Evolutionary conservation across 2,329 filamentous ascomycete species (phyloP), one percentile per base, ranked within the genome.

Genomic region (Akanthomyces muscarius): DNA sequence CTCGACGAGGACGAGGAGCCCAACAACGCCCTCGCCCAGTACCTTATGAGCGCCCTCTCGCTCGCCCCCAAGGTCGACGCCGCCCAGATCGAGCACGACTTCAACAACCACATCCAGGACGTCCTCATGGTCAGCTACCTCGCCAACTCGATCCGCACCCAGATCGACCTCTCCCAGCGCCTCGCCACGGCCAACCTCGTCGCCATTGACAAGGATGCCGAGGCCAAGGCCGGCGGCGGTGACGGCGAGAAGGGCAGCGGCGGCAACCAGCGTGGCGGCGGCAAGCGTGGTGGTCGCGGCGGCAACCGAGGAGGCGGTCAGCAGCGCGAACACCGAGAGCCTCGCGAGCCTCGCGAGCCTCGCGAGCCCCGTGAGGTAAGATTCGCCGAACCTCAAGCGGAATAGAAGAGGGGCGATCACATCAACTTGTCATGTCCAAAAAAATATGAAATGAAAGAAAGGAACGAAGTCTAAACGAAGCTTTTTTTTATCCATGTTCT

Each of bases 31-130:
- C 83, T 99, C 63, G 95, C 93, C 68, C 96, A 99, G 79, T 96
- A 92, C 80, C 83, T 99, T 69, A 90, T 98, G 83, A 96, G 96
- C 77, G 89, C 94, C 45, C 86, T 99, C 67, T 93, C 91, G 53
- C 82, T 99, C 67, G 92, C 94, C 62, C 95, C 95, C 72, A 99
- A 98, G 85, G 95, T 98, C 65, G 91, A 97, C 72, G 82, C 89
- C 44, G 85, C 87, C 66, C 90, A 96, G 75, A 93, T 99, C 74
- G 95, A 99, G 84, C 86, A 89, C 75, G 93, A 98, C 82, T 99
- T 99, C 86, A 99, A 99, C 87, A 97, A 96, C 83, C 95, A 99
- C 81, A 92, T 99, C 78, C 95, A 99, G 82, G 95, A 99, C 77
- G 93, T 99, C 65, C 88, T 99, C 69, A 93, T 98, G 77, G 93